Conservation (phyloP, 2,329 filamentous ascomycete genomes). For the Xylaria sp. region DNA sequence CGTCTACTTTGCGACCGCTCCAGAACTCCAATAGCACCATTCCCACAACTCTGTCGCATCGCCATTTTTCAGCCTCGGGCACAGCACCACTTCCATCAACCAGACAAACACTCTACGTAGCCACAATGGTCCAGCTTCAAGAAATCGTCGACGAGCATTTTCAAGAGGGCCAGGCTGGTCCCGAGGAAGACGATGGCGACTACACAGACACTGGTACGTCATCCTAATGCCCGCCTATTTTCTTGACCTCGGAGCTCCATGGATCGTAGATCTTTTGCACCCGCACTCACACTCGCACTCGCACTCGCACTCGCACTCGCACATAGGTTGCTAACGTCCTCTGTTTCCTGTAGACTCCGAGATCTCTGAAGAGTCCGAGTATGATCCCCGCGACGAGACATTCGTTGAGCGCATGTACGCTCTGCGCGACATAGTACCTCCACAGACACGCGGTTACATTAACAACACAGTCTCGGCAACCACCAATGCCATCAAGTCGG, state of each 20-base stretch:
- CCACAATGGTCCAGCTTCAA: constrained; percentile 84
- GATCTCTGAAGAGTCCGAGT: constrained; percentile 83
- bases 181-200: constrained; percentile 82
- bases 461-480: constrained; percentile 67
- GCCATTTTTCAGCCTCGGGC: neutral
- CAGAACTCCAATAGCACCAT: neutral
- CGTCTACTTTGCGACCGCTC: neutral
- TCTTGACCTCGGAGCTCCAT: neutral
- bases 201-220: constrained; percentile 89
- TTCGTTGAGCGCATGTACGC: constrained; percentile 76
- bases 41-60: neutral
- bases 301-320: neutral
- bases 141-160: constrained; percentile 98
- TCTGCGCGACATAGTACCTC: constrained; percentile 79
- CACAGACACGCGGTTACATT: constrained; percentile 75
- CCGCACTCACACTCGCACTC: neutral
- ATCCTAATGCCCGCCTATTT: neutral
- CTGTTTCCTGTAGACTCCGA: constrained; percentile 70
- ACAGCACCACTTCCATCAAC: neutral
- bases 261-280: neutral
- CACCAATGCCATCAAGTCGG: constrained; percentile 66
- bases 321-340: constrained; percentile 13
- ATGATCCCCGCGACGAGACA: constrained; percentile 67
- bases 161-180: constrained; percentile 72
- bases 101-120: neutral